Conservation (phyloP, 129 eudicot genomes). For the Lonicera japonica region DNA sequence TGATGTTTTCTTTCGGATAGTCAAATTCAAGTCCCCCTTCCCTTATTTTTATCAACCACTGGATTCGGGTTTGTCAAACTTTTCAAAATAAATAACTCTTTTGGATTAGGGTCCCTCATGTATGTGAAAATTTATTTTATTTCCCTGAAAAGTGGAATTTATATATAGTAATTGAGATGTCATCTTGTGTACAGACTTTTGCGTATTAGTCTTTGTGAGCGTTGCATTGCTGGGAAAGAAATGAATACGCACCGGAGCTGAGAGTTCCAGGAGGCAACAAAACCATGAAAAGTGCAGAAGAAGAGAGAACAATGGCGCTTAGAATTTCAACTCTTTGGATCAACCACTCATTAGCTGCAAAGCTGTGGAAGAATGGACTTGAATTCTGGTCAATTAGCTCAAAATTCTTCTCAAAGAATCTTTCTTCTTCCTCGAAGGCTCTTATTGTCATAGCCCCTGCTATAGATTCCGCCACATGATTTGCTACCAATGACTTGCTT, state of each 20-base stretch:
- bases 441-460: conserved; percentile 34
- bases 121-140: too few relatives aligned
- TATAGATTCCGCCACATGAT: conserved; percentile 27
- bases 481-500: conserved; percentile 26
- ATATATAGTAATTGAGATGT: too few relatives aligned
- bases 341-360: conserved; percentile 37
- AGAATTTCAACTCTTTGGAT: conserved; percentile 28
- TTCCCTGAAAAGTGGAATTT: too few relatives aligned
- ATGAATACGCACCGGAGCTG: conserved; percentile 13
- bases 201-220: too few relatives aligned
- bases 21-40: too few relatives aligned
- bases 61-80: too few relatives aligned
- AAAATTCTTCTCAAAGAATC: conserved; percentile 11
- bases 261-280: conserved; percentile 16
- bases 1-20: too few relatives aligned
- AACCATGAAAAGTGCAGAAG: conserved; percentile 20
- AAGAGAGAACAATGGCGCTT: conserved; percentile 22
- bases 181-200: too few relatives aligned
- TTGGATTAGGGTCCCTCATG: too few relatives aligned
- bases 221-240: too few relatives aligned
- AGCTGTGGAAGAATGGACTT: conserved; percentile 27
- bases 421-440: conserved; percentile 30
- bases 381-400: conserved; percentile 26
- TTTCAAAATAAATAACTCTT: too few relatives aligned
- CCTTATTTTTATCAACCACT: too few relatives aligned